Percentiles rank a stretch among this genome's conserved stretches.
Conservation (phyloP, 140 eudicot genomes). For the Senecio squalidus region DNA sequence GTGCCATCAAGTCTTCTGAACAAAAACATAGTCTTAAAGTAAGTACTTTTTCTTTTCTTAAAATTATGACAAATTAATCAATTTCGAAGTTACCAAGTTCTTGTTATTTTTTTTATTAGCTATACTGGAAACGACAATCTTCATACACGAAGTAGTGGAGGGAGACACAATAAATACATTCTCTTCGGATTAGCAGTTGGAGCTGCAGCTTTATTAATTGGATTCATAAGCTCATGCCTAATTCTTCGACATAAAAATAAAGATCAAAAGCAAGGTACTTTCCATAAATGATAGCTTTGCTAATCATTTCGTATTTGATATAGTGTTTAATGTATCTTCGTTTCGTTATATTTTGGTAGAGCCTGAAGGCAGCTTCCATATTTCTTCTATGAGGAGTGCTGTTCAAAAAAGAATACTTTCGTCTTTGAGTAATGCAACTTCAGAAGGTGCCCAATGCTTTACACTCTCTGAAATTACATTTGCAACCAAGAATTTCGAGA, state of each 20-base stretch:
- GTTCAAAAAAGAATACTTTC: too few relatives aligned
- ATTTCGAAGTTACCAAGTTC: background rate
- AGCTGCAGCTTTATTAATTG: slow-evolving; percentile 32
- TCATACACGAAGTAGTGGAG: slow-evolving; percentile 34
- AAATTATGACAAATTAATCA: background rate
- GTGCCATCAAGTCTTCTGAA: slow-evolving; percentile 57
- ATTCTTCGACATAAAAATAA: slow-evolving; percentile 21
- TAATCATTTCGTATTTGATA: background rate
- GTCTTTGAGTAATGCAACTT: slow-evolving; percentile 36
- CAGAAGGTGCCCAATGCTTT: slow-evolving; percentile 78
- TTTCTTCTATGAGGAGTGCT: slow-evolving; percentile 34
- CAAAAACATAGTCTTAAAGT: slow-evolving; percentile 55
- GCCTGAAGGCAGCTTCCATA: slow-evolving; percentile 23
- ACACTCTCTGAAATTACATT: slow-evolving; percentile 47
- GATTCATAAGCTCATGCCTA: slow-evolving; percentile 29
- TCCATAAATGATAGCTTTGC: background rate
- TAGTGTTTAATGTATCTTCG: background rate
- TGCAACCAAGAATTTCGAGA: slow-evolving; percentile 70
- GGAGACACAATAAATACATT: slow-evolving; percentile 28
- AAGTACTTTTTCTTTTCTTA: slow-evolving; percentile 21
- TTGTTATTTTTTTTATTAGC: slow-evolving; percentile 32
- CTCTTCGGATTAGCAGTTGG: slow-evolving; percentile 45
- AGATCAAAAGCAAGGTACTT: slow-evolving; percentile 32
- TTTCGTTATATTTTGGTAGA: slow-evolving; percentile 19
- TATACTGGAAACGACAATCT: slow-evolving; percentile 64